Conservation (phyloP, 129 eudicot species). For the Apium graveolens region DNA sequence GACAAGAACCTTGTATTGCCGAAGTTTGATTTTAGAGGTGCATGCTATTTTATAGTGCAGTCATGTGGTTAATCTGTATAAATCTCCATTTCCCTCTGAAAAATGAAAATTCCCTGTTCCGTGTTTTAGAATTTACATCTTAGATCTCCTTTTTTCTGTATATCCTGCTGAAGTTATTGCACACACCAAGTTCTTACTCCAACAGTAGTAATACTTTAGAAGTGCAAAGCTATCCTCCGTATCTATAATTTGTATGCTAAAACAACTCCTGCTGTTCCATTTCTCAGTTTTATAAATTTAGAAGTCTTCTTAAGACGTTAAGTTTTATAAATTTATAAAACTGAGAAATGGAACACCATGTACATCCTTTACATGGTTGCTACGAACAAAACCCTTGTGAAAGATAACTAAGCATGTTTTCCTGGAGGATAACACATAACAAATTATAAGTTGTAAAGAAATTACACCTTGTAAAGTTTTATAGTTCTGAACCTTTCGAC, state of each 20-base stretch:
- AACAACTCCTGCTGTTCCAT: too few relatives aligned
- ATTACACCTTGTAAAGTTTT: neutral
- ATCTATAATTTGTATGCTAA: too few relatives aligned
- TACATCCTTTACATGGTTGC: neutral
- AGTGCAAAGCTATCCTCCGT: neutral
- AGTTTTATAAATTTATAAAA: too few relatives aligned
- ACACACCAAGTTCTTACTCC: neutral
- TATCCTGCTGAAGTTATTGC: neutral
- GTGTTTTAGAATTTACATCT: neutral
- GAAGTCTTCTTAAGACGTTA: too few relatives aligned
- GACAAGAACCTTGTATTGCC: slow-evolving; percentile 51
- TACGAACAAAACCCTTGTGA: neutral
- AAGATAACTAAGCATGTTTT: neutral
- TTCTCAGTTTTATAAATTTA: too few relatives aligned
- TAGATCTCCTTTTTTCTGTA: neutral
- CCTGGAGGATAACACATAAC: neutral
- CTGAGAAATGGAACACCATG: neutral
- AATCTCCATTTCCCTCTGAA: neutral
- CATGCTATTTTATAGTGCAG: slow-evolving; percentile 5
- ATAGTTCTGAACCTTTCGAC: neutral
- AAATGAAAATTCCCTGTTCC: neutral
- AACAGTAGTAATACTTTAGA: neutral
- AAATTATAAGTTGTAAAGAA: too few relatives aligned
- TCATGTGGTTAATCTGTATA: neutral
- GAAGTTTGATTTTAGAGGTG: slow-evolving; percentile 58